Evolutionary conservation across 2,329 filamentous ascomycete species (phyloP).

Genomic region (Chaetomium sp.): DNA sequence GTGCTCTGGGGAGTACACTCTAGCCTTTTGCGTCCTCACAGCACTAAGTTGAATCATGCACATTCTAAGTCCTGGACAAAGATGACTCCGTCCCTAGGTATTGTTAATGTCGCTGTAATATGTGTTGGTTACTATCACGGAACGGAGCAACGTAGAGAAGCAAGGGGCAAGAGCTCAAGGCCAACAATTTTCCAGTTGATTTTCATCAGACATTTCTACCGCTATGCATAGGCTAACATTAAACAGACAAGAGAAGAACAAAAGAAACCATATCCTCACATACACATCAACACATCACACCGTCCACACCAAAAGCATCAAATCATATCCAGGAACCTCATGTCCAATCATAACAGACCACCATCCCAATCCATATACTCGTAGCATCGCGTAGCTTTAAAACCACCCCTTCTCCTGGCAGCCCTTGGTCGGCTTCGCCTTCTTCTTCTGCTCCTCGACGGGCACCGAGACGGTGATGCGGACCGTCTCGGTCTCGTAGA

Average conservation of each 20-base stretch:
- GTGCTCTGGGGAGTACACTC: too few relatives aligned
- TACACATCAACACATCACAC: neutral
- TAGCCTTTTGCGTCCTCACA: too few relatives aligned
- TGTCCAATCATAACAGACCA: neutral
- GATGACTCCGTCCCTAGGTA: too few relatives aligned
- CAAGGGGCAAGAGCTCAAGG: neutral
- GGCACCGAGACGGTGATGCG: slow-evolving; percentile 31
- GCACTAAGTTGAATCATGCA: too few relatives aligned
- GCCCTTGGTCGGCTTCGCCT: slow-evolving; percentile 4
- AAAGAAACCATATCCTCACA: slow-evolving; percentile 19
- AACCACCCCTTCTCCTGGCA: slow-evolving; percentile 12
- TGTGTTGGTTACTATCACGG: too few relatives aligned
- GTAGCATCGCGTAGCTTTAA: neutral
- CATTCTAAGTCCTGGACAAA: too few relatives aligned
- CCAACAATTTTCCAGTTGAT: neutral
- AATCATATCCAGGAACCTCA: neutral
- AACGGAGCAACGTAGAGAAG: too few relatives aligned
- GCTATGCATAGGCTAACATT: slow-evolving; percentile 19
- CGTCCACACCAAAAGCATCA: neutral
- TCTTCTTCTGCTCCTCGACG: slow-evolving; percentile 20
- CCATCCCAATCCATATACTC: neutral
- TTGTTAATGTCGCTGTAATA: too few relatives aligned
- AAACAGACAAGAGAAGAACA: neutral
- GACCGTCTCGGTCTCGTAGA: slow-evolving; percentile 34
- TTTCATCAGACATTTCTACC: slow-evolving; percentile 15